A percentile compares a stretch with the other conserved stretches of the same genome.
phyloP scores from a whole-genome alignment of 352 stramenopile genomes.

The Globisporangium middletonii region DNA sequence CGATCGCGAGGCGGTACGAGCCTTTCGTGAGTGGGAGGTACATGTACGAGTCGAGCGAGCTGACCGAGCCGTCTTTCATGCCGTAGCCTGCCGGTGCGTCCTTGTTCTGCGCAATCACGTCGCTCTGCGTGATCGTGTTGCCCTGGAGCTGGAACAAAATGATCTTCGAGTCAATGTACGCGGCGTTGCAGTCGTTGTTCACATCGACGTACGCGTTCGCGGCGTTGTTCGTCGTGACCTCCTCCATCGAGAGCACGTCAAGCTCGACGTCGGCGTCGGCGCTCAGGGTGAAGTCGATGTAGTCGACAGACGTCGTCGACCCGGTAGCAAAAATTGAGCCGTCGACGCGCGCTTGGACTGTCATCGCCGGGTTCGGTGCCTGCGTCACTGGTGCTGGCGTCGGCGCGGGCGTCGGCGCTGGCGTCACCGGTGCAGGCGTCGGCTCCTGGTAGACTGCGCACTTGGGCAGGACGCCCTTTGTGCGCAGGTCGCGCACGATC shows the following conservation, averaged over 20 bases:
- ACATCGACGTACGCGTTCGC: constrained; percentile 37
- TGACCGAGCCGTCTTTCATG: constrained; percentile 42
- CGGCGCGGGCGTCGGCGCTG: constrained; percentile 6
- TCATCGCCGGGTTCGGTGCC: constrained; percentile 9
- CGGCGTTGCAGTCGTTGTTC: constrained; percentile 65
- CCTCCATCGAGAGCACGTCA: constrained; percentile 64
- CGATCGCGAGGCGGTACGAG: constrained; percentile 53
- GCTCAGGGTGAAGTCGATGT: constrained; percentile 49
- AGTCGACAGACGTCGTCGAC: constrained; percentile 53
- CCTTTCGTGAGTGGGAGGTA: constrained; percentile 28
- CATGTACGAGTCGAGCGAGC: constrained; percentile 50
- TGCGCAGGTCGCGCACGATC: constrained; percentile 46
- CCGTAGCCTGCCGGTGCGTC: constrained; percentile 41
- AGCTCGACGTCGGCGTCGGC: constrained; percentile 38
- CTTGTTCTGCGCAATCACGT: constrained; percentile 35
- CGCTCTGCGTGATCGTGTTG: constrained; percentile 13
- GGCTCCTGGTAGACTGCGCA: constrained; percentile 24
- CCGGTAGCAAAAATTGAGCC: constrained; percentile 57
- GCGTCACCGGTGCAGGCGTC: constrained; percentile 4
- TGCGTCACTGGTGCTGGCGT: constrained; percentile 4
- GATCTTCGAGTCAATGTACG: constrained; percentile 57
- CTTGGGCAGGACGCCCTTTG: constrained; percentile 31
- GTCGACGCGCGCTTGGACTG: constrained; percentile 29
- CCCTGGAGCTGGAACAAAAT: constrained; percentile 37
- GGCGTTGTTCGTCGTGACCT: constrained; percentile 11